Evolutionary conservation across 345 rosid genomes (phyloP).

Genomic region (Nephelium lappaceum): DNA sequence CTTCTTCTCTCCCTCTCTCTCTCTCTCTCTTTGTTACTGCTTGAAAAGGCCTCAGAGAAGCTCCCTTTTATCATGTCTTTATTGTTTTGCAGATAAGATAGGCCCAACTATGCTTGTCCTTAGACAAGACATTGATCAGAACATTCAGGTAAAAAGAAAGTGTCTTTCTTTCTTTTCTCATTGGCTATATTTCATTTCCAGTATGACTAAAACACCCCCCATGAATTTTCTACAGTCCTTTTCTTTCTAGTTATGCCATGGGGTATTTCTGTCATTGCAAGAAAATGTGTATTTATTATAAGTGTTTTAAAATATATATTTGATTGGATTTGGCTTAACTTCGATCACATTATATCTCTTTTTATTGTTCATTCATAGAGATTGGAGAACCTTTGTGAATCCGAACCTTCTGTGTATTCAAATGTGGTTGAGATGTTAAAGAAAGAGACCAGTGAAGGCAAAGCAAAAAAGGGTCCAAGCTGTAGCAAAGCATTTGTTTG

Average conservation of each 20-base stretch:
- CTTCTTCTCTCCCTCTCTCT: not conserved
- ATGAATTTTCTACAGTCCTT: constrained; percentile 17
- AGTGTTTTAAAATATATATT: no score
- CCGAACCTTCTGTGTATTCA: constrained; percentile 57
- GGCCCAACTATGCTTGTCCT: constrained; percentile 97
- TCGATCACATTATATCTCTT: not conserved
- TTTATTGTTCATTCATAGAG: constrained; percentile 42
- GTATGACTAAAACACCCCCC: constrained; percentile 32
- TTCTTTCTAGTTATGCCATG: not conserved
- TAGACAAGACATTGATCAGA: constrained; percentile 82
- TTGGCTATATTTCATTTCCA: not conserved
- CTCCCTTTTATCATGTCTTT: constrained; percentile 4
- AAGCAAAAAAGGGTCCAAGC: constrained; percentile 52
- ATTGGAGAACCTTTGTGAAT: constrained; percentile 61
- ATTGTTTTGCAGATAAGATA: constrained; percentile 74
- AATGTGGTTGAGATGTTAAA: constrained; percentile 73
- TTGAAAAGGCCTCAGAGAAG: not conserved
- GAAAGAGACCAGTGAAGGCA: constrained; percentile 67
- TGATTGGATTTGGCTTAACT: not conserved
- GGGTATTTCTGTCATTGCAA: constrained; percentile 24
- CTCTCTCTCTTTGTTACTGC: not conserved
- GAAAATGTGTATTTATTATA: not conserved
- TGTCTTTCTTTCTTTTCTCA: not conserved
- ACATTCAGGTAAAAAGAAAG: constrained; percentile 59
- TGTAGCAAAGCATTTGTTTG: constrained; percentile 82